A percentile compares a stretch with the other conserved stretches of the same genome.
phyloP scores from a whole-genome alignment of 768 basidiomycete genomes.

The Hirschioporus abietinus region DNA sequence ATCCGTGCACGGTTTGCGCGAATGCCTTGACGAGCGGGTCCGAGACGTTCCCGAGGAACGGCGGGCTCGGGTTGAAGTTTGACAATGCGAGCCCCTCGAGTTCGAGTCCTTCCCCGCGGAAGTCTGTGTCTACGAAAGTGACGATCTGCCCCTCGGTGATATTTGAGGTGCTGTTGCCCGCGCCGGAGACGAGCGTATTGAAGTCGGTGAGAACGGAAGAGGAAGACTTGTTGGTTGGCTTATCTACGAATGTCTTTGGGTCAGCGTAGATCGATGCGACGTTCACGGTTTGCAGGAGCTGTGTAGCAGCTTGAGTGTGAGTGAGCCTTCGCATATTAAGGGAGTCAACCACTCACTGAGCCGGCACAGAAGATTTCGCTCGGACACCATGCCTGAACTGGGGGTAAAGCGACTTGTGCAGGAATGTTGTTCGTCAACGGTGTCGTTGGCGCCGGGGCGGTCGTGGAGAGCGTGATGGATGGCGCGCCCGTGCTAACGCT shows the following conservation, averaged over 20 bases:
- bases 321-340: conserved; percentile 10
- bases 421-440: conserved; percentile 50
- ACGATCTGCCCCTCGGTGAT: conserved; percentile 62
- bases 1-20: conserved; percentile 74
- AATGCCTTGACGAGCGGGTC: conserved; percentile 69
- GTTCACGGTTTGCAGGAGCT: conserved; percentile 85
- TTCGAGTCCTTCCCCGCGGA: conserved; percentile 82
- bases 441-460: conserved; percentile 58
- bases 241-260: conserved; percentile 85
- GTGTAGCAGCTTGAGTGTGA: background rate
- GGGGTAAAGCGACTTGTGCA: conserved; percentile 59
- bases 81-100: conserved; percentile 57
- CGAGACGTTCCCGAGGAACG: conserved; percentile 65
- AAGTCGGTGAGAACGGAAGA: conserved; percentile 71
- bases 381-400: conserved; percentile 72
- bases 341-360: conserved; percentile 37
- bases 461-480: conserved; percentile 48
- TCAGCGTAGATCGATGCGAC: conserved; percentile 70
- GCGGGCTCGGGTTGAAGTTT: conserved; percentile 57
- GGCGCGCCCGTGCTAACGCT: conserved; percentile 17
- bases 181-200: conserved; percentile 31
- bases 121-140: conserved; percentile 67
- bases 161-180: conserved; percentile 29
- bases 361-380: conserved; percentile 80
- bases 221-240: conserved; percentile 69